Base-by-base conservation (phyloP, 202 grass and related monocot genomes). In the Setaria italica region DNA sequence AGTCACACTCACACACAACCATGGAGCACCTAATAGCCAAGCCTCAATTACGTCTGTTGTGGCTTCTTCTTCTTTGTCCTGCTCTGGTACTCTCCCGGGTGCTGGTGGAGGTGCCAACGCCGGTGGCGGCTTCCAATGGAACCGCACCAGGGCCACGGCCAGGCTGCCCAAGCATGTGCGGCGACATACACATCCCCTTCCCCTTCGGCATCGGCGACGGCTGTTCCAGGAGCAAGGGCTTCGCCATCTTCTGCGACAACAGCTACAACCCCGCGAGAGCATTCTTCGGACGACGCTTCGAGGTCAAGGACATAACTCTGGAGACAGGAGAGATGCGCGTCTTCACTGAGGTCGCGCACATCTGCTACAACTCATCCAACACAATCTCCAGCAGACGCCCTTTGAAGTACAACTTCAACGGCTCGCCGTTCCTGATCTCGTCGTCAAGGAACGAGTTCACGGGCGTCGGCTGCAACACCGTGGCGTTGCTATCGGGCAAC, bases 321-420 rank as follows among this genome's bases (percentile, higher is more conserved):
- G 33, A 57, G 51, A 21, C 72, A 2, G 51, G 72, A 2, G 72
- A 76, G 51, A 57, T 76, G 51, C 32, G 33, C 33, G 3, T 76
- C 29, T 17, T n/a, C n/a, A 1, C 50, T 33, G 1, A 8, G 16
- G 33, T 21, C 4, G 4, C 16, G 3, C 34, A 57, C 51, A 41
- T 13, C 16, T 76, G 72, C 72, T 57, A 11, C 33, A 14, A 57
- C 33, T 12, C 32, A 0, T 20, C 16, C 5, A 41, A 1, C 51
- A 10, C 43, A 13, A 2, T 0, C 12, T 6, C 55, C 48, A 16
- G 4, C 51, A 54, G 0, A 0, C 4, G 0, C 1, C 0, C 2
- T 15, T 0, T 3, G 51, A 5, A 0, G 51, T 54, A 16, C 9
- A 1, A 58, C 20, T n/a, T 11, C 19, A 58, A 19, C 7, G 55